Conservation (phyloP, 2,329 filamentous ascomycete genomes). For the Ascochyta clinopodiicola region DNA sequence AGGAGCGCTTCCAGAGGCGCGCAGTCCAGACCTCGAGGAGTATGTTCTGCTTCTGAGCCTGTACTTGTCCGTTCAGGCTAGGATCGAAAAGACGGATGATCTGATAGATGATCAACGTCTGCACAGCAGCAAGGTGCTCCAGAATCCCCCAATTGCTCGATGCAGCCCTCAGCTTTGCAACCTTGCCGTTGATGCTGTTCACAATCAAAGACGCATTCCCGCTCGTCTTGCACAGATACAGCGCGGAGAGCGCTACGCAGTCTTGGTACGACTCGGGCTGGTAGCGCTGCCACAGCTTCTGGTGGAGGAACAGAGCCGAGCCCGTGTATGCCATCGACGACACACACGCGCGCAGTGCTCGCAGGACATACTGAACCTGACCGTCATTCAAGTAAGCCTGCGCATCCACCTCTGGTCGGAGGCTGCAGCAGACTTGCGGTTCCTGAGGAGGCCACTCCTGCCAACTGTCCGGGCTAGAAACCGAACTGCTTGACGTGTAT, state of each 20-base stretch:
- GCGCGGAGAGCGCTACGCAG: constrained; percentile 30
- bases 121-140: constrained; percentile 42
- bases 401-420: constrained; percentile 7
- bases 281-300: constrained; percentile 25
- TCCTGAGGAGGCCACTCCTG: constrained; percentile 6
- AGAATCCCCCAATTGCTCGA: constrained; percentile 28
- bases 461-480: constrained; percentile 23
- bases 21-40: constrained; percentile 39
- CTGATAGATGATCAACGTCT: constrained; percentile 43
- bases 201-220: constrained; percentile 26
- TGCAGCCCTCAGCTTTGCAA: constrained; percentile 19
- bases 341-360: constrained; percentile 26
- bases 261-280: constrained; percentile 38
- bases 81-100: constrained; percentile 40
- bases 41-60: constrained; percentile 25
- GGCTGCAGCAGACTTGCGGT: neutral
- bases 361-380: constrained; percentile 24
- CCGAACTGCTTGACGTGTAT: constrained; percentile 8
- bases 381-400: constrained; percentile 22
- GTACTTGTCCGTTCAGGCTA: constrained; percentile 19
- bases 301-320: constrained; percentile 33
- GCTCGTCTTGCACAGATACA: constrained; percentile 34
- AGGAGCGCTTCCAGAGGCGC: constrained; percentile 36
- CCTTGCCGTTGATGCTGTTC: constrained; percentile 31
- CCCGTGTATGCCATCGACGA: constrained; percentile 32